Percentiles rank a stretch among this genome's conserved stretches.
Evolutionary conservation across 306 rosid genomes (phyloP).

Genomic region (Malus sieversii): DNA sequence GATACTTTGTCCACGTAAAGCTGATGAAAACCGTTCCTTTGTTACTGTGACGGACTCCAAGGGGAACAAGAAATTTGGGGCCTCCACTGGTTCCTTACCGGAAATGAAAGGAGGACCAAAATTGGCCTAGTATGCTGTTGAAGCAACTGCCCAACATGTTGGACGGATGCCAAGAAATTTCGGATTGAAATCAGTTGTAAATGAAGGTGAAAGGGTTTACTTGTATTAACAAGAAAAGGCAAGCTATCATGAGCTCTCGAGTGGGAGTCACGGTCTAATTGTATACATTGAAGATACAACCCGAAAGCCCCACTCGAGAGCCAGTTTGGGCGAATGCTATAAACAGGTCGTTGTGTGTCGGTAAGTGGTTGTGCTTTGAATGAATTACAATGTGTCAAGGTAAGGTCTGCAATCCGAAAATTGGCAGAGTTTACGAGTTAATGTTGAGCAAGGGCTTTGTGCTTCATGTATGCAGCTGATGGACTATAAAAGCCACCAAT

Average conservation of each 20-base stretch:
- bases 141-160: slow-evolving; percentile 61
- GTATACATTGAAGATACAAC: slow-evolving; percentile 67
- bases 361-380: no score
- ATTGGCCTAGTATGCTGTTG: slow-evolving; percentile 55
- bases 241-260: slow-evolving; percentile 64
- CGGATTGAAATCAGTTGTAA: slow-evolving; percentile 68
- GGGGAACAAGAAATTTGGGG: slow-evolving; percentile 59
- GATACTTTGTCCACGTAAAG: slow-evolving; percentile 72
- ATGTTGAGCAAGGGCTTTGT: no score
- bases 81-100: slow-evolving; percentile 59
- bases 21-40: slow-evolving; percentile 63
- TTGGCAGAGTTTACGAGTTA: no score
- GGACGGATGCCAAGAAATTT: slow-evolving; percentile 52
- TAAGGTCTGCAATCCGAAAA: no score
- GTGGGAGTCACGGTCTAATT: slow-evolving; percentile 58
- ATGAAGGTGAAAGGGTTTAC: slow-evolving; percentile 70
- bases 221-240: slow-evolving; percentile 59
- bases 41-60: slow-evolving; percentile 59
- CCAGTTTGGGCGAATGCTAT: no score
- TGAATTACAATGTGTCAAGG: no score
- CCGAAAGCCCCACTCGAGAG: slow-evolving; percentile 36
- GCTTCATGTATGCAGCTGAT: no score
- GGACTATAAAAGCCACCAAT: no score
- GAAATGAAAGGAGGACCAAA: slow-evolving; percentile 66
- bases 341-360: no score